Evolutionary conservation across 148 eudicot species (phyloP), one percentile per base, ranked within the genome.

Genomic region (Talinum fruticosum): DNA sequence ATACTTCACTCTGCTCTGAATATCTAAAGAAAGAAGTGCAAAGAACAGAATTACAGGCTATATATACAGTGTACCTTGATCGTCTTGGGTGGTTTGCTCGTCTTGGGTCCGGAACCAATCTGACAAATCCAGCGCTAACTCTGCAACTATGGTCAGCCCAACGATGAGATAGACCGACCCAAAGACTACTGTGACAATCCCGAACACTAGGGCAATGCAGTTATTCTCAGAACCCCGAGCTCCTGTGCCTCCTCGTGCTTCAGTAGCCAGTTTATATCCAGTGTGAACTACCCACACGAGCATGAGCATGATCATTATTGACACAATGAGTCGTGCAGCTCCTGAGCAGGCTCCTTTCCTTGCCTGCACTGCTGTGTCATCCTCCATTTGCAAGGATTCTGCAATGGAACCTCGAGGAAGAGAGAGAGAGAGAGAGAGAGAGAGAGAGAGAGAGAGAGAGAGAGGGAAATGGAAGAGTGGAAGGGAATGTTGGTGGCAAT

Each of bases 61-160:
- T 15, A 21, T 21, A 54, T 23, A 24, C n/a, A 10, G 8, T 13
- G 59, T 82, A 84, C 87, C 87, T 82, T 76, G 81, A 38, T 73
- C 37, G 38, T 44, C n/a, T n/a, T n/a, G 74, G 57, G 49, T 51
- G 13, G 61, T 33, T 79, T 41, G 65, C 34, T 24, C 24, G 61
- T 84, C 85, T 32, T 72, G 57, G 6, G 18, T 44, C 34, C 37
- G 68, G 45, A 62, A 28, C 80, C 74, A 69, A 38, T 66, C 59
- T 28, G 69, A 45, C 66, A 83, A 79, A 34, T 83, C 84, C 67
- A 79, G 51, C 32, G 76, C 86, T 34, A 83, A 33, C 57, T 81
- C 88, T 21, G 80, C 82, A 30, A 85, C 78, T 3, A 85, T 75
- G 45, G 81, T 78, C 65, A 81, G 41, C 74, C 88, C 86, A 30